Conservation (phyloP, 148 eudicot genomes). For the Chenopodium album region DNA sequence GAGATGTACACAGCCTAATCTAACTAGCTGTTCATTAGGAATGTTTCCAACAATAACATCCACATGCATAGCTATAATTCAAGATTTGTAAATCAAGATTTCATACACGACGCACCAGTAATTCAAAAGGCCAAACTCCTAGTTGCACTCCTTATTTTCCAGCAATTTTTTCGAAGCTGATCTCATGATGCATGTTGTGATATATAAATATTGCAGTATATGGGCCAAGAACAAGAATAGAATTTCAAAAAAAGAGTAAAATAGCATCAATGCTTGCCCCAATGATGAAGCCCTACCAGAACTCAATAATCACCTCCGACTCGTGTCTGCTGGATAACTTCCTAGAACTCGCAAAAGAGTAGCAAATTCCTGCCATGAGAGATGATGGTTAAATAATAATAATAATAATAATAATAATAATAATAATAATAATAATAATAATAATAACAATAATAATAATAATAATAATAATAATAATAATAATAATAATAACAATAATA, state of each 20-base stretch:
- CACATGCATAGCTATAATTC: background rate
- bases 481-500: too few relatives aligned
- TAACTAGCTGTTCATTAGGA: background rate
- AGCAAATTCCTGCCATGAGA: slow-evolving; percentile 56
- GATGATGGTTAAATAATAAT: background rate
- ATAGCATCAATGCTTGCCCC: background rate
- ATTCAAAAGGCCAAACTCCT: background rate
- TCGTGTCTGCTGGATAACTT: slow-evolving; percentile 63
- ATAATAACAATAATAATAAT: background rate
- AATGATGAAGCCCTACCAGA: slow-evolving; percentile 16
- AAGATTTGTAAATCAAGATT: background rate
- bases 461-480: background rate
- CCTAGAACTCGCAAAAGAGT: slow-evolving; percentile 68
- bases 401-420: too few relatives aligned
- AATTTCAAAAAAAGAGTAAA: background rate
- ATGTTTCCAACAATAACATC: background rate
- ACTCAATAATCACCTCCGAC: slow-evolving; percentile 36
- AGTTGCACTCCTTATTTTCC: background rate
- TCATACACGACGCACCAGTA: background rate
- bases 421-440: too few relatives aligned
- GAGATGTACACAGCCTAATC: background rate
- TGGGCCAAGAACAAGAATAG: background rate
- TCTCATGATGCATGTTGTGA: background rate
- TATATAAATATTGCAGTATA: background rate
- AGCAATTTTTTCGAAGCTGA: background rate